Conservation (phyloP, 371 early-diverging fungal species). For the Chytridiales sp. region DNA sequence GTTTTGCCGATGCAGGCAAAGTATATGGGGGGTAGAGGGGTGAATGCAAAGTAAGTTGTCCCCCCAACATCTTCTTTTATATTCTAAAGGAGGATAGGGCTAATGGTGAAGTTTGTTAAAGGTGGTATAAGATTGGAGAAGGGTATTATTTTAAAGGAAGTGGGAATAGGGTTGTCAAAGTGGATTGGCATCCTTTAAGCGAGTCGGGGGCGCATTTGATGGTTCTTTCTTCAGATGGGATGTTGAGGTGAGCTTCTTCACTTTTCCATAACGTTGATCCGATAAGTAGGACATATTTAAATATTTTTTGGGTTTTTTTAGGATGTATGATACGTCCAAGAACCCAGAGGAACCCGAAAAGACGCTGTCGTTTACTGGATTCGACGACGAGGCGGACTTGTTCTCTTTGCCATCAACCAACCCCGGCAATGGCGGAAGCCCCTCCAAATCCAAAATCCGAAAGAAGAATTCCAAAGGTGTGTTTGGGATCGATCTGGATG, state of each 20-base stretch:
- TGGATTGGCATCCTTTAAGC: constrained; percentile 45
- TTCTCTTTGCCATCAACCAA: not conserved
- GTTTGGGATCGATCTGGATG: constrained; percentile 43
- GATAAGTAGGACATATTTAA: no score
- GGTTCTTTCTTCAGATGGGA: constrained; percentile 41
- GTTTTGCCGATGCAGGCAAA: constrained; percentile 28
- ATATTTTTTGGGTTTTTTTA: constrained; percentile 9
- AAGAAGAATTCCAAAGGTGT: constrained; percentile 11
- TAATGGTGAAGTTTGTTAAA: constrained; percentile 4
- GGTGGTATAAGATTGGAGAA: constrained; percentile 25
- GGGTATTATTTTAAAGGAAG: constrained; percentile 21
- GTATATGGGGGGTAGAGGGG: not conserved
- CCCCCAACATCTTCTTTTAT: not conserved
- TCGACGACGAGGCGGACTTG: constrained; percentile 17
- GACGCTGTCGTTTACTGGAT: constrained; percentile 41
- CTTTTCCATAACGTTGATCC: not conserved
- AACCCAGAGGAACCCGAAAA: constrained; percentile 54
- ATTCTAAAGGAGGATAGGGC: not conserved
- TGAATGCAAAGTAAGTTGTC: constrained; percentile 4
- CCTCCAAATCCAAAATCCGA: not conserved
- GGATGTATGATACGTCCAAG: constrained; percentile 51
- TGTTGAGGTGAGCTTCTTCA: constrained; percentile 24
- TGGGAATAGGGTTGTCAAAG: constrained; percentile 28
- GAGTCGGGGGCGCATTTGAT: constrained; percentile 31
- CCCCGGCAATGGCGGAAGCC: not conserved